These are phyloP conservation scores for Fusarium udum DNA, from an alignment of 2,329 filamentous ascomycete species.

Conservation along the genomic window DNA sequence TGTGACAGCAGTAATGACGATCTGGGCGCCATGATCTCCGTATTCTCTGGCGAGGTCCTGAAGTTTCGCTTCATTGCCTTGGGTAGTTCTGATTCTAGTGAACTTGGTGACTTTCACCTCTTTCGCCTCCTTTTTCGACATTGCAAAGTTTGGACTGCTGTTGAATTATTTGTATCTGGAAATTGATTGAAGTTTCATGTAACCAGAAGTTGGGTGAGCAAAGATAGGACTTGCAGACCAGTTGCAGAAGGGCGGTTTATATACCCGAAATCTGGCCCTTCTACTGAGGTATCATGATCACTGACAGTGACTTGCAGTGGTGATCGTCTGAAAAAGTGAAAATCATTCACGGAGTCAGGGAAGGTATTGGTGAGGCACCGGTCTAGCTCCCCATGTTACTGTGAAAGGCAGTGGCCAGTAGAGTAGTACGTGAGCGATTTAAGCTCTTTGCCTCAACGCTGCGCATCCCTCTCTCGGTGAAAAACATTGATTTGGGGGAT, in stretches of 20 bases:
- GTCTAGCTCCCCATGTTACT: not conserved
- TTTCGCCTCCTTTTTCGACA: not conserved
- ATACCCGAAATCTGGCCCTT: not conserved
- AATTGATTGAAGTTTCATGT: not conserved
- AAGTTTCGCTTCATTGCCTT: not conserved
- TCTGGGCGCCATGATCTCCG: not conserved
- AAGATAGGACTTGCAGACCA: not conserved
- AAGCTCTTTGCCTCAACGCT: not conserved
- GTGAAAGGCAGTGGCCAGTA: not conserved
- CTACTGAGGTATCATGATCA: not conserved
- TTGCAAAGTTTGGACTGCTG: fast-evolving
- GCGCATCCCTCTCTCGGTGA: not conserved
- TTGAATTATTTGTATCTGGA: not conserved
- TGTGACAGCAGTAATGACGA: not conserved
- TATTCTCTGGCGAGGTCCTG: not conserved
- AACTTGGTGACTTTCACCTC: not conserved
- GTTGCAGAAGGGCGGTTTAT: not conserved
- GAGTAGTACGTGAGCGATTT: not conserved
- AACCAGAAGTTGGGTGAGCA: not conserved
- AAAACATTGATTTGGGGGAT: not conserved
- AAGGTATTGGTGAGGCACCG: fast-evolving
- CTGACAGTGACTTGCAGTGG: not conserved
- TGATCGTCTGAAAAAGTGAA: fast-evolving
- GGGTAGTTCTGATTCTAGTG: not conserved
- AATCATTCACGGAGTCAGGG: not conserved